A percentile compares a stretch with the other conserved stretches of the same genome.
Evolutionary conservation across 176 grass and related monocot genomes (phyloP).

Genomic region (Oryza rufipogon): DNA sequence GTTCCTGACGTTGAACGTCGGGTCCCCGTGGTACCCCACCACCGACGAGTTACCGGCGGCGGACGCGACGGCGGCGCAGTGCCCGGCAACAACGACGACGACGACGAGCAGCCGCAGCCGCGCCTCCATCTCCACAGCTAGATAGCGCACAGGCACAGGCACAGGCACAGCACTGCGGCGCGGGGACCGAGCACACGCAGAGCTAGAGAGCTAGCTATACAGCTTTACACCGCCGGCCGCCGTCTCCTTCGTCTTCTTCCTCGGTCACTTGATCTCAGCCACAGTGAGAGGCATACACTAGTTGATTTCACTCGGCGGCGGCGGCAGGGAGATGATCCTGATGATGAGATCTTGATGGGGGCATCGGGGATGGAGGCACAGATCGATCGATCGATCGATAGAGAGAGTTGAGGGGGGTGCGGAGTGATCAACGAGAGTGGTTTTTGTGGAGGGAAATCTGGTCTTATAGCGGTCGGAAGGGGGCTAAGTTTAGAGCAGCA

Average conservation of each 20-base stretch:
- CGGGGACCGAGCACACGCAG: background rate
- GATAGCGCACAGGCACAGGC: background rate
- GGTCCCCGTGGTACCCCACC: background rate
- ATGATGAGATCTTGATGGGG: background rate
- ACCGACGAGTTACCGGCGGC: background rate
- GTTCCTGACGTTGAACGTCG: slow-evolving; percentile 40
- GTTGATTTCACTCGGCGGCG: background rate
- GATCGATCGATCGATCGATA: no score
- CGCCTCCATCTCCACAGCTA: slow-evolving; percentile 28
- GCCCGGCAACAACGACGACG: background rate
- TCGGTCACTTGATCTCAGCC: background rate
- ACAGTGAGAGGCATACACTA: background rate
- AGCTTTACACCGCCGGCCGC: background rate
- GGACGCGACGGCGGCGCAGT: background rate
- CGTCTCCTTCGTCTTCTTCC: background rate
- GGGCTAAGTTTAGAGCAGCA: slow-evolving; percentile 36
- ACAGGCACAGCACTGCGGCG: background rate
- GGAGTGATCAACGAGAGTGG: background rate
- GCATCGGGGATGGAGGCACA: background rate
- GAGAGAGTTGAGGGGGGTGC: no score
- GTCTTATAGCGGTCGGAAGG: background rate
- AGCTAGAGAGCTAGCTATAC: no score
- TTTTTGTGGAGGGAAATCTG: background rate
- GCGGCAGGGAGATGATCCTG: background rate
- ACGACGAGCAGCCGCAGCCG: background rate